A percentile compares a stretch with the other conserved stretches of the same genome.
Conservation (phyloP, 306 rosid species). For the Lagenaria siceraria region DNA sequence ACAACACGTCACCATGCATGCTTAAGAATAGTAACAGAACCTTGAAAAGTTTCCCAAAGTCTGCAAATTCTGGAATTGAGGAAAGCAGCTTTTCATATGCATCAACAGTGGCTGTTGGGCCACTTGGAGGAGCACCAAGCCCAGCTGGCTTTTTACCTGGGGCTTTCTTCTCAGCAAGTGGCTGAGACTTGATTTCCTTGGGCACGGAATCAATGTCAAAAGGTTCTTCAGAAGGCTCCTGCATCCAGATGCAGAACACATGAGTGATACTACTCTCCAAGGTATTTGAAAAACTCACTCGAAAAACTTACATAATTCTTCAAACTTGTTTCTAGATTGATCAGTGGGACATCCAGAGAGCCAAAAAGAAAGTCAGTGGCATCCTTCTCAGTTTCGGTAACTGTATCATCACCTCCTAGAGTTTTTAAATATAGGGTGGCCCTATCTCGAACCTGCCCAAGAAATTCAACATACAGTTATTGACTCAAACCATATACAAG, state of each 20-base stretch:
- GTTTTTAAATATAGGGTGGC: slow-evolving; percentile 84
- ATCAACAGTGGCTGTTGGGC: slow-evolving; percentile 61
- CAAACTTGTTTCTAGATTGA: slow-evolving; percentile 83
- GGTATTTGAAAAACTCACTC: slow-evolving; percentile 1
- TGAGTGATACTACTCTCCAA: slow-evolving; percentile 13
- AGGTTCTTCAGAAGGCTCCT: slow-evolving; percentile 87
- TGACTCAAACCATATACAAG: neutral
- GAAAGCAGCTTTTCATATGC: slow-evolving; percentile 69
- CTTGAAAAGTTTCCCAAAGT: slow-evolving; percentile 89
- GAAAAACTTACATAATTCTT: slow-evolving; percentile 52
- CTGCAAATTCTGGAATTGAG: slow-evolving; percentile 57
- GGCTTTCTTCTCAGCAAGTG: slow-evolving; percentile 86
- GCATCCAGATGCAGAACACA: slow-evolving; percentile 25
- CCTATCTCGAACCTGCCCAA: slow-evolving; percentile 84
- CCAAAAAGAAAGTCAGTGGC: slow-evolving; percentile 72
- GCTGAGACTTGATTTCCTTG: slow-evolving; percentile 79
- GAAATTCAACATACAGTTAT: neutral
- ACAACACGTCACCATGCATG: slow-evolving; percentile 3
- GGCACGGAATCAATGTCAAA: slow-evolving; percentile 77
- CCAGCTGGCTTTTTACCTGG: slow-evolving; percentile 83
- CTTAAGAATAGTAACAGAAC: slow-evolving; percentile 23
- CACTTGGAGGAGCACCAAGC: slow-evolving; percentile 72
- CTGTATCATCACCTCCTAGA: slow-evolving; percentile 68
- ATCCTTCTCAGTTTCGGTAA: slow-evolving; percentile 61
- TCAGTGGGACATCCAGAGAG: slow-evolving; percentile 73